Conservation (phyloP, 495 filamentous ascomycete species). For the Aspergillus haitiensis region DNA sequence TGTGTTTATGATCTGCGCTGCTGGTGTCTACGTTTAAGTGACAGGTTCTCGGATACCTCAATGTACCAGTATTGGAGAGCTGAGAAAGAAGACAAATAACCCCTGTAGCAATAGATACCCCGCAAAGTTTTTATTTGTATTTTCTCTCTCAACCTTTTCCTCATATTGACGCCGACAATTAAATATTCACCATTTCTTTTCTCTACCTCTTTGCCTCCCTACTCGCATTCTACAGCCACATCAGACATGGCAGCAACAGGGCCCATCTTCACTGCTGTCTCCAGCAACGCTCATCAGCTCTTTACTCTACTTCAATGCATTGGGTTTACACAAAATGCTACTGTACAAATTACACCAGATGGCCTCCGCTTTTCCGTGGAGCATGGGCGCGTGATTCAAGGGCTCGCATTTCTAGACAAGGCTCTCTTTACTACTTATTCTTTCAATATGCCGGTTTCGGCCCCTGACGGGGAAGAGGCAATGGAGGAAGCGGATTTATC, state of each 20-base stretch:
- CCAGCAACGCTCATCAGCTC: slow-evolving; percentile 82
- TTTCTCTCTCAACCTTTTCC: neutral
- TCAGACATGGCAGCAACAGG: slow-evolving; percentile 30
- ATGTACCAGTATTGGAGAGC: slow-evolving; percentile 44
- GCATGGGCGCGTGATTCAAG: slow-evolving; percentile 82
- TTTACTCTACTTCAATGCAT: slow-evolving; percentile 89
- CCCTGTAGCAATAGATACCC: slow-evolving; percentile 42
- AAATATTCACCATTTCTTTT: slow-evolving; percentile 19
- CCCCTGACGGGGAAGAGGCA: slow-evolving; percentile 32
- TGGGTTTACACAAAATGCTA: slow-evolving; percentile 74
- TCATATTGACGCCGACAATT: slow-evolving; percentile 5
- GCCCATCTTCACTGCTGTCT: slow-evolving; percentile 77
- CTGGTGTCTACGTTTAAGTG: slow-evolving; percentile 93
- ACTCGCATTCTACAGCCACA: slow-evolving; percentile 11
- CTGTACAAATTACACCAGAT: slow-evolving; percentile 78
- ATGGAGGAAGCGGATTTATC: slow-evolving; percentile 38
- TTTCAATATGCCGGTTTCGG: slow-evolving; percentile 51
- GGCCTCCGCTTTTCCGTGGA: slow-evolving; percentile 86
- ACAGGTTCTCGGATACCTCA: slow-evolving; percentile 27
- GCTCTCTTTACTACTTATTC: slow-evolving; percentile 82
- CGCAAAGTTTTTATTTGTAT: slow-evolving; percentile 26
- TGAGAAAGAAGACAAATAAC: slow-evolving; percentile 24
- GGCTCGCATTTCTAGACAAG: slow-evolving; percentile 80
- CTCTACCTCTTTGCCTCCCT: neutral
- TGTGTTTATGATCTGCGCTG: slow-evolving; percentile 97